Base-by-base conservation (phyloP, 345 rosid genomes). In the Syzygium oleosum region DNA sequence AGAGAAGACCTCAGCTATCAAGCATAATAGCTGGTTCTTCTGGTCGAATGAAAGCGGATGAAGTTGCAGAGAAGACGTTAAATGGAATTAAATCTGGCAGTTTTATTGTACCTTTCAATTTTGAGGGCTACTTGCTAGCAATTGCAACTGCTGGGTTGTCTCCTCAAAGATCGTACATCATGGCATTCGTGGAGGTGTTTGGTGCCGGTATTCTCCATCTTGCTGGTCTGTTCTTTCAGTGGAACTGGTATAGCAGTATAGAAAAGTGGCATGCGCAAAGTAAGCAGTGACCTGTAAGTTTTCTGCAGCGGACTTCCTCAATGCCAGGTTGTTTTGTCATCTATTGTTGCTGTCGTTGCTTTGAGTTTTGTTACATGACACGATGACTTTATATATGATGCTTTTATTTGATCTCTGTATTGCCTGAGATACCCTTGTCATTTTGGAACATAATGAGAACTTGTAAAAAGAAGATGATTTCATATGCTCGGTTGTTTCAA, bases 161-260 rank as follows among this genome's bases (percentile, higher is more conserved):
- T 17, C 99, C 99, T 77, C 98, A 95, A 87, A 91, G 95, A 88
- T 97, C 98, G 13, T 93, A 54, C 87, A 41, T 92, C 90, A 91
- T 94, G 93, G 99, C 99, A 65, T 95, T 94, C 87, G 65, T 95
- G 80, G 99, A 97, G 94, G 97, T 97, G 83, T 88, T 91, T 56
- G 84, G 92, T 21, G 93, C 90, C 56, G 92, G 97, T 87, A n/a
- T 94, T 25, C 14, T 91, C 49, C 96, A 97, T 53, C 51, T 95
- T n/a, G 87, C 29, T 7, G 96, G 92, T 78, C 91, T 96, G 52
- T 94, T 86, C 85, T 94, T 94, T 84, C 97, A 93, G 46, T 96
- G 99, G 99, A 95, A 91, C 87, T 95, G 96, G 97, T 96, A 97
- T 58, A 86, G 92, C 43, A 92, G 90, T 65, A 96, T 95, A 56